These are phyloP conservation scores for Aspergillus pseudoglaucus DNA, from an alignment of 2,329 filamentous ascomycete species.

Conservation along the genomic window DNA sequence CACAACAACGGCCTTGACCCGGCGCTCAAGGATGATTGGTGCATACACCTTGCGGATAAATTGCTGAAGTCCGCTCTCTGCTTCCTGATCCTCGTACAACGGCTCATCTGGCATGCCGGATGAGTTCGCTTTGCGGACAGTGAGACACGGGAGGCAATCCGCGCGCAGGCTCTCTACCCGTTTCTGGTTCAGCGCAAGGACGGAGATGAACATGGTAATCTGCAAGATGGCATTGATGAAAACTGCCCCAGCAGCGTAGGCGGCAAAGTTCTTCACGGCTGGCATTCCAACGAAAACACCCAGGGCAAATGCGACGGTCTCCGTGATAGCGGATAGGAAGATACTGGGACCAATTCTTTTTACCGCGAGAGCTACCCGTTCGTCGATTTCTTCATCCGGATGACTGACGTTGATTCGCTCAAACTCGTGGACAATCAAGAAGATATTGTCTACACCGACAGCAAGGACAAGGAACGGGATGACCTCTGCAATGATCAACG, in stretches of 20 bases:
- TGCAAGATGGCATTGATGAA: conserved; percentile 96
- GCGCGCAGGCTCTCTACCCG: conserved; percentile 82
- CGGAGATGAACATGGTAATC: conserved; percentile 93
- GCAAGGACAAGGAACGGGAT: conserved; percentile 96
- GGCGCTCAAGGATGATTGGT: conserved; percentile 70
- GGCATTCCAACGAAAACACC: conserved; percentile 96
- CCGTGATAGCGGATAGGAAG: conserved; percentile 85
- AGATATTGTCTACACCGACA: conserved; percentile 97
- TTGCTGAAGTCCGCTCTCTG: conserved; percentile 74
- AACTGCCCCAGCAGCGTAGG: conserved; percentile 92
- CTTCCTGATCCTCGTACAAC: conserved; percentile 63
- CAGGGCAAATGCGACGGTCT: conserved; percentile 87
- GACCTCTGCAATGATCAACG: conserved; percentile 94
- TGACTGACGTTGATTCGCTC: conserved; percentile 90
- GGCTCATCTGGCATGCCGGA: conserved; percentile 57
- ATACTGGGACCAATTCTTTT: conserved; percentile 97
- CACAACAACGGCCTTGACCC: conserved; percentile 69
- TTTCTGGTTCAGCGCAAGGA: conserved; percentile 83
- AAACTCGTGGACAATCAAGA: conserved; percentile 96
- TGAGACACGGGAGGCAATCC: conserved; percentile 87
- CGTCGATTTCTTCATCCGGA: conserved; percentile 79
- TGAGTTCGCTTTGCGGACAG: conserved; percentile 68
- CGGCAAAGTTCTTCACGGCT: conserved; percentile 92
- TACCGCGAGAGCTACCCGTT: conserved; percentile 78
- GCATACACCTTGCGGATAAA: conserved; percentile 92